phyloP scores from a whole-genome alignment of 1,284 basidiomycete species.

The Leccinum solheimii region DNA sequence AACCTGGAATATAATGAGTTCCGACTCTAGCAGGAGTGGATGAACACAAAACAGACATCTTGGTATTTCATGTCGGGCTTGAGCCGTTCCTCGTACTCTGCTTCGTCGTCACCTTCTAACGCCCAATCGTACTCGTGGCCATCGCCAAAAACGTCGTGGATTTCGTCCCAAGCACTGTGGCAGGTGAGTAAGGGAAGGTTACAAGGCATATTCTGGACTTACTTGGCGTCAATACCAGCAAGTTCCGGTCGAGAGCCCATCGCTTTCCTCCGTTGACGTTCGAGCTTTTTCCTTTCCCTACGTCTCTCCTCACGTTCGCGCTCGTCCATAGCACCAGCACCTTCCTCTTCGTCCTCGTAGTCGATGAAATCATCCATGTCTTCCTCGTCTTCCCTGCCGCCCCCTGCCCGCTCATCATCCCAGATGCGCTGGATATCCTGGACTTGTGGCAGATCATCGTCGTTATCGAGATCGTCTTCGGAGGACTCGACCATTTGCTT shows the following conservation, averaged over 20 bases:
- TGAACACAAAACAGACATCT: constrained; percentile 62
- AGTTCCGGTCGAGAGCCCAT: constrained; percentile 72
- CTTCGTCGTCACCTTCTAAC: constrained; percentile 74
- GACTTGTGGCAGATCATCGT: constrained; percentile 53
- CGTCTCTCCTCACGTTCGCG: constrained; percentile 72
- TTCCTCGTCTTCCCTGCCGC: constrained; percentile 68
- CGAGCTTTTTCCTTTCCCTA: constrained; percentile 63
- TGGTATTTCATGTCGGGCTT: constrained; percentile 84
- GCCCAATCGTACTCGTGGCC: constrained; percentile 98
- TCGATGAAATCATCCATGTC: constrained; percentile 91
- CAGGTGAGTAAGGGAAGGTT: constrained; percentile 21
- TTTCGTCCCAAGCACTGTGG: constrained; percentile 91
- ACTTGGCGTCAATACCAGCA: constrained; percentile 87
- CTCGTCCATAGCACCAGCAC: constrained; percentile 66
- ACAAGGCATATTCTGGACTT: constrained; percentile 35
- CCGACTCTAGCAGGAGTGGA: constrained; percentile 12
- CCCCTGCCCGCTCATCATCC: constrained; percentile 72
- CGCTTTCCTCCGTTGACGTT: constrained; percentile 63
- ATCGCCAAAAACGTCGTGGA: constrained; percentile 96
- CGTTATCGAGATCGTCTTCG: constrained; percentile 71
- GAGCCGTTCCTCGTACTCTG: constrained; percentile 53
- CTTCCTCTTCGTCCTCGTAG: constrained; percentile 86
- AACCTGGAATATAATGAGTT: constrained; percentile 8
- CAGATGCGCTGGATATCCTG: constrained; percentile 81
- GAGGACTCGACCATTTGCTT: constrained; percentile 62